phyloP scores from a whole-genome alignment of 257 asterid genomes.

The Penstemon barbatus region DNA sequence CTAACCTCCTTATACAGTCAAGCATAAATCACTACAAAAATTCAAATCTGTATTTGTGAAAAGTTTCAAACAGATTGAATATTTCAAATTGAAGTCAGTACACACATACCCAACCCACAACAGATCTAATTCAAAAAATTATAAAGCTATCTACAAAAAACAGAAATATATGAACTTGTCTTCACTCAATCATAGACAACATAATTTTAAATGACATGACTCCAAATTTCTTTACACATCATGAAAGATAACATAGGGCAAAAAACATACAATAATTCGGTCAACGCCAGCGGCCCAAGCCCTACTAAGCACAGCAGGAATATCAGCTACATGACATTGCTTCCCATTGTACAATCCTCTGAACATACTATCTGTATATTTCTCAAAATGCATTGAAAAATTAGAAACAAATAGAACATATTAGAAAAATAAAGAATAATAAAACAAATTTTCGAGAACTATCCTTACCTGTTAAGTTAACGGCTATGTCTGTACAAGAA shows the following conservation, averaged over 20 bases:
- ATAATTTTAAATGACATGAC: too few relatives aligned
- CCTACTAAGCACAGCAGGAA: conserved; percentile 76
- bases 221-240: too few relatives aligned
- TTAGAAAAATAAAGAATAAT: background rate
- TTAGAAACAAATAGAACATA: background rate
- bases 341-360: conserved; percentile 93
- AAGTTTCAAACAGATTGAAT: conserved; percentile 4
- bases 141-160: too few relatives aligned
- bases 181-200: too few relatives aligned
- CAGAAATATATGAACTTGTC: too few relatives aligned
- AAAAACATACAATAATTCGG: conserved; percentile 66
- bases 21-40: background rate
- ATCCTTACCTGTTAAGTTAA: conserved; percentile 80
- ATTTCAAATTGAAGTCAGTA: conserved; percentile 1
- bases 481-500: conserved; percentile 75
- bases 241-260: background rate
- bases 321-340: conserved; percentile 77
- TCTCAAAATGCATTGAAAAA: conserved; percentile 7
- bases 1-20: background rate
- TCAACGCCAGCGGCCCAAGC: conserved; percentile 98
- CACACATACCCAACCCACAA: conserved; percentile 6
- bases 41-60: background rate
- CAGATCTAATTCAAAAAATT: background rate
- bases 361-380: conserved; percentile 81
- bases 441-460: conserved; percentile 3